These are phyloP conservation scores for Tetrahymena elliotti DNA, from an alignment of 73 alveolate species.

Conservation along the genomic window DNA sequence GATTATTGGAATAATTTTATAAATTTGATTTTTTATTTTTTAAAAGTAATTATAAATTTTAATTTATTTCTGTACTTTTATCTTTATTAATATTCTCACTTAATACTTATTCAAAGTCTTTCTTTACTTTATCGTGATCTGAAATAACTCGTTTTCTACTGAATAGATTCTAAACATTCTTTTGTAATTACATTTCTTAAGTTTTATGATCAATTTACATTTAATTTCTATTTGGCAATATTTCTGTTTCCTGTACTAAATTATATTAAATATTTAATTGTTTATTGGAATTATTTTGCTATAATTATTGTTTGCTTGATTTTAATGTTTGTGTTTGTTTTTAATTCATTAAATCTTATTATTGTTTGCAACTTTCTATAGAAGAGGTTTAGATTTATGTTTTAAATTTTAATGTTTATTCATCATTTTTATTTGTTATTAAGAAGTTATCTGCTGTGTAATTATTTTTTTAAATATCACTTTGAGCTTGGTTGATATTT, in stretches of 20 bases:
- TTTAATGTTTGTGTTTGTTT: too few species aligned
- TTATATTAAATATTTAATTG: too few species aligned
- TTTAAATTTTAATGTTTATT: too few species aligned
- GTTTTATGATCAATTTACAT: neutral
- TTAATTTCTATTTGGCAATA: neutral
- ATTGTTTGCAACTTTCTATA: neutral
- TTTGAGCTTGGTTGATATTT: neutral
- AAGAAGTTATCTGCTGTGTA: neutral
- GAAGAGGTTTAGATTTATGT: neutral
- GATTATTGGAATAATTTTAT: neutral
- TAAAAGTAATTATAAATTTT: too few species aligned
- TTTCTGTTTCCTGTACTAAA: neutral
- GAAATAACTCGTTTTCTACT: neutral
- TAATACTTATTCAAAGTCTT: neutral
- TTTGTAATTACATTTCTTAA: neutral
- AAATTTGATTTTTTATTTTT: neutral
- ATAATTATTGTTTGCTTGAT: too few species aligned
- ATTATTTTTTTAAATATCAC: neutral
- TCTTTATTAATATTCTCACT: neutral
- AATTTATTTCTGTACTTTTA: neutral
- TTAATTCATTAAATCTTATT: too few species aligned
- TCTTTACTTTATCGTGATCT: neutral
- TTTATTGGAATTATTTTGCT: too few species aligned
- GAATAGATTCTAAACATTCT: neutral
- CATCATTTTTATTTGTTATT: neutral